Evolutionary conservation across 2,329 filamentous ascomycete species (phyloP).

Genomic region (Fusarium marasasianum): DNA sequence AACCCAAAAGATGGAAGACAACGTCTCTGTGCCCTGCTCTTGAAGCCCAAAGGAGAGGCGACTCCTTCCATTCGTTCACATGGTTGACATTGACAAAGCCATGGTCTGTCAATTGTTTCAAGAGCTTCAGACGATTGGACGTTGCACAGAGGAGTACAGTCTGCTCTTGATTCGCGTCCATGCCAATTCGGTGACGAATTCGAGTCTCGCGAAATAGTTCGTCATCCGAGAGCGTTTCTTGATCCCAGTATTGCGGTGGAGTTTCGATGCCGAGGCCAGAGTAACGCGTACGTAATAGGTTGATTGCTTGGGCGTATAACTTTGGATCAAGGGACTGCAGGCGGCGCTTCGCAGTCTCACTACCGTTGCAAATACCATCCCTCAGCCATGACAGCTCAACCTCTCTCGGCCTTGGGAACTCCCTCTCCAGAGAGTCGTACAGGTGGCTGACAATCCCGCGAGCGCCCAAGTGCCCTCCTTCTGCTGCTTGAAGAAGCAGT

Average conservation of each 20-base stretch:
- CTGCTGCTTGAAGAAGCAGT: neutral
- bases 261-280: neutral
- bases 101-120: accelerated
- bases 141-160: neutral
- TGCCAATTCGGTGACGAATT: neutral
- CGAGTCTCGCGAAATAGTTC: neutral
- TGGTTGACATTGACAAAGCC: neutral
- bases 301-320: too few species aligned
- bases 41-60: neutral
- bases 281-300: neutral
- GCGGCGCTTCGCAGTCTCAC: neutral
- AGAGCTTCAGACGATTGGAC: neutral
- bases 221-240: neutral
- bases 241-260: neutral
- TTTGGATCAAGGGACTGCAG: too few species aligned
- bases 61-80: neutral
- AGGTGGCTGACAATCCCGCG: neutral
- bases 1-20: accelerated
- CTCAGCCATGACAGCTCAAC: too few species aligned
- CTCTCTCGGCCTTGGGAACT: too few species aligned
- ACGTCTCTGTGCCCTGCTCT: neutral
- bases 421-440: accelerated
- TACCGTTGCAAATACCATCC: neutral
- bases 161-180: neutral
- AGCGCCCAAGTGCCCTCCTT: neutral